A percentile compares a stretch with the other conserved stretches of the same genome.
Evolutionary conservation across 2,329 filamentous ascomycete species (phyloP).

Genomic region (Apiospora aurea): DNA sequence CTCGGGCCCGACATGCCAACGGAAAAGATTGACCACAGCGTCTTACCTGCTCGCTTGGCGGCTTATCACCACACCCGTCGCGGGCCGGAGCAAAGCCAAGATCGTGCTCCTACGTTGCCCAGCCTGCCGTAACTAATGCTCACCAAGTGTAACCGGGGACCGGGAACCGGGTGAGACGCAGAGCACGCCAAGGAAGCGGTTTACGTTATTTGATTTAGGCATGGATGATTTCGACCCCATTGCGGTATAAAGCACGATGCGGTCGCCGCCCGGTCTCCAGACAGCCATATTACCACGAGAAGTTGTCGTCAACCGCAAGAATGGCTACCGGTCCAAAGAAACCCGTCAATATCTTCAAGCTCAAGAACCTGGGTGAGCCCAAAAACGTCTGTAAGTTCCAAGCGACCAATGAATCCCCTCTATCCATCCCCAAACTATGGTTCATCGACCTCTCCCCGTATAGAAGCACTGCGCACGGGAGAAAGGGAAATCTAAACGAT

Average conservation of each 20-base stretch:
- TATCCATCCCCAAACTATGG: background rate
- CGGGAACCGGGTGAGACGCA: background rate
- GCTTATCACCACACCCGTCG: background rate
- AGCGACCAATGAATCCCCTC: background rate
- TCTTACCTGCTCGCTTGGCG: background rate
- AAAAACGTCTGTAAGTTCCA: constrained; percentile 61
- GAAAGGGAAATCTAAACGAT: no score
- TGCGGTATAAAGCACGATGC: background rate
- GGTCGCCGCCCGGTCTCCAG: background rate
- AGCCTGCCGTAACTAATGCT: background rate
- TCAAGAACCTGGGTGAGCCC: constrained; percentile 70
- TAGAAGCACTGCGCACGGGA: background rate
- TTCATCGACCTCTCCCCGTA: background rate
- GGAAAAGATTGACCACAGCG: background rate
- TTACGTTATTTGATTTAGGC: background rate
- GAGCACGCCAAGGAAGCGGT: background rate
- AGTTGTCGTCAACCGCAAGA: background rate
- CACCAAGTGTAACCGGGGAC: background rate
- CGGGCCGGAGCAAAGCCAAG: background rate
- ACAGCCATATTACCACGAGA: background rate
- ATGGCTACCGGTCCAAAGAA: constrained; percentile 44
- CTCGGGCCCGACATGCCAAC: background rate
- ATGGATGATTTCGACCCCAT: background rate
- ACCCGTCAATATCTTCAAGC: constrained; percentile 64
- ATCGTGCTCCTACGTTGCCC: background rate